Evolutionary conservation across 225 moss, liverwort and hornwort genomes (phyloP).

Genomic region (Anthoceros angustus): DNA sequence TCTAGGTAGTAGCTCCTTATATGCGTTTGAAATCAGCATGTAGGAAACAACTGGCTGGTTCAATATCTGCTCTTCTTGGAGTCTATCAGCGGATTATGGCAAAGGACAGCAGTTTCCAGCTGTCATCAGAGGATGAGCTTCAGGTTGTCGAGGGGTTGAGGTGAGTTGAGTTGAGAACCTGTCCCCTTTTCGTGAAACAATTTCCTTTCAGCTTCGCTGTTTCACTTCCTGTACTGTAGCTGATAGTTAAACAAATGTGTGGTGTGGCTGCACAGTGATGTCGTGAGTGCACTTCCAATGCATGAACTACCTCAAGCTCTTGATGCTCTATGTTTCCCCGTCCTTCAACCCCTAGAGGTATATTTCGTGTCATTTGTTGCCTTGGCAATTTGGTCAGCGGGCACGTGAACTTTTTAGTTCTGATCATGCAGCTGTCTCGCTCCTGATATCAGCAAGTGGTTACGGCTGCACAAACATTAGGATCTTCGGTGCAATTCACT

Average conservation of each 20-base stretch:
- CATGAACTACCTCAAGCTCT: conserved; percentile 57
- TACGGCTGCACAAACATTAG: conserved; percentile 58
- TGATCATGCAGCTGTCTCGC: conserved; percentile 4
- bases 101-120: conserved; percentile 48
- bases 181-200: neutral
- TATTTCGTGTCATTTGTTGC: neutral
- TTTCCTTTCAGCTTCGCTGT: neutral
- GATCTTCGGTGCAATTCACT: conserved; percentile 49
- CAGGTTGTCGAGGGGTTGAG: conserved; percentile 95
- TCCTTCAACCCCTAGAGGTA: conserved; percentile 63
- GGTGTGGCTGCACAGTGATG: conserved; percentile 42
- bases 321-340: conserved; percentile 77
- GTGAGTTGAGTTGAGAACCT: conserved; percentile 17
- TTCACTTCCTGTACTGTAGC: neutral
- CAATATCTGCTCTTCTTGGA: conserved; percentile 58
- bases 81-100: conserved; percentile 72
- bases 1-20: too few species aligned
- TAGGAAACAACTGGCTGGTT: conserved; percentile 60
- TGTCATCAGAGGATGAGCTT: conserved; percentile 85
- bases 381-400: neutral
- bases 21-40: conserved; percentile 35
- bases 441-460: conserved; percentile 43
- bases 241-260: conserved; percentile 11
- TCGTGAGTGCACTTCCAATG: conserved; percentile 65
- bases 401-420: neutral